Percentiles rank a stretch among this genome's conserved stretches.
These are phyloP conservation scores for Coniochaeta sp. DNA, from an alignment of 2,329 filamentous ascomycete species.

Conservation along the genomic window DNA sequence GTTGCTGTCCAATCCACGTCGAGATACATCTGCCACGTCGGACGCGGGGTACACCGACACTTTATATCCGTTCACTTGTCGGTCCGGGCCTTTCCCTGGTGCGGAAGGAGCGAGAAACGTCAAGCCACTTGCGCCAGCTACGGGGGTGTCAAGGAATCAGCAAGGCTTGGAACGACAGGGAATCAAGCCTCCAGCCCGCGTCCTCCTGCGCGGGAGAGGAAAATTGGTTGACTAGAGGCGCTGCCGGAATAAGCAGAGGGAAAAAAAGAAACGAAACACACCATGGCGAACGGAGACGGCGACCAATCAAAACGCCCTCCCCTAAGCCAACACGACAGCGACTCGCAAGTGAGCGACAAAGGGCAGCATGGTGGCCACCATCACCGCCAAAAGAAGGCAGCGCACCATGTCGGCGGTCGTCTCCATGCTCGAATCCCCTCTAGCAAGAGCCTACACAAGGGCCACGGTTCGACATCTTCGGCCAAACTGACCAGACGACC, in stretches of 20 bases:
- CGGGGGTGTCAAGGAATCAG: not conserved
- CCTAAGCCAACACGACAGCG: constrained; percentile 12
- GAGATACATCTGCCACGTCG: not conserved
- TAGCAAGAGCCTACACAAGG: constrained; percentile 42
- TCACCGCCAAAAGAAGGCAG: constrained; percentile 22
- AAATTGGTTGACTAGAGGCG: not conserved
- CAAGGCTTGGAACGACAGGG: not conserved
- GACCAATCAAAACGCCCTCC: constrained; percentile 49
- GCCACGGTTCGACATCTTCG: constrained; percentile 21
- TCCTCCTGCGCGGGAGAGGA: not conserved
- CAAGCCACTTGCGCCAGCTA: not conserved
- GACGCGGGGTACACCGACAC: not conserved
- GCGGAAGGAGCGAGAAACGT: not conserved
- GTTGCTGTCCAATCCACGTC: not conserved
- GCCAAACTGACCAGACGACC: constrained; percentile 29
- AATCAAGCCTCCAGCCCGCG: not conserved
- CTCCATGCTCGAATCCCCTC: constrained; percentile 45
- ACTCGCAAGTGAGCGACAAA: constrained; percentile 15
- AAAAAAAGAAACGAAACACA: not conserved
- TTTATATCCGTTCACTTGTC: not conserved
- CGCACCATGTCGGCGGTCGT: constrained; percentile 38
- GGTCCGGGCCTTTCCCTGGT: not conserved
- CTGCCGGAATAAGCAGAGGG: not conserved
- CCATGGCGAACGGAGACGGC: constrained; percentile 38
- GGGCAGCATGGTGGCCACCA: constrained; percentile 21